Evolutionary conservation across 192 early-diverging fungal genomes (phyloP), one percentile per base, ranked within the genome.

Genomic region (Coemansia sp.): DNA sequence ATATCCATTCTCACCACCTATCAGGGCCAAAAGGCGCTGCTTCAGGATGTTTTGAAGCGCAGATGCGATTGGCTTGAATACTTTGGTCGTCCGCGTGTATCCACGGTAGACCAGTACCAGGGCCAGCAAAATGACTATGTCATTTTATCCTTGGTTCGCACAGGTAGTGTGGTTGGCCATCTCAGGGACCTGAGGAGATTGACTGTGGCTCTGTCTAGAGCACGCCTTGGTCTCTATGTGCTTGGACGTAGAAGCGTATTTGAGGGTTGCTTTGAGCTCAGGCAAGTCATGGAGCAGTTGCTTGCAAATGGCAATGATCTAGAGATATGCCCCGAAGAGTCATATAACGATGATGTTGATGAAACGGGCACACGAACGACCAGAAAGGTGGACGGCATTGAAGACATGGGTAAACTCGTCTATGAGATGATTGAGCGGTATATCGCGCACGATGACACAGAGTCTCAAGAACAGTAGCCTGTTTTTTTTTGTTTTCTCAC

Each of bases 51-150:
- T 0, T 59, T 99, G 19, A 73, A 87, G 22, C 73, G 81, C 44
- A 80, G 94, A 10, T 99, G 97, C 60, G 55, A 68, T 3, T 93
- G 91, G 90, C 86, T 92, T 48, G 85, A 88, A 11, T 78, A 87
- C 27, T 95, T 98, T 75, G 87, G 88, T 9, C 53, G 67, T 6
- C 95, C 97, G 1, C 77, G 73, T 3, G 60, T 99, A 1, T 81
- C 95, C 0, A 99, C 97, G 0, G 97, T 99, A 6, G 97, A 99
- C 62, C 87, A 92, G 65, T 98, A 85, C 65, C 97, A 99, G 75
- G 97, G 95, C 32, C 89, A 93, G 68, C 91, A 93, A 47, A 87
- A 87, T 48, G 95, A 99, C 69, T 94, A 87, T 79, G 81, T 99
- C 11, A 78, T 99, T 2, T 61, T 97, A 22, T 97, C 94, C 5